Conservation (phyloP, 345 rosid genomes). For the Conringia planisiliqua region DNA sequence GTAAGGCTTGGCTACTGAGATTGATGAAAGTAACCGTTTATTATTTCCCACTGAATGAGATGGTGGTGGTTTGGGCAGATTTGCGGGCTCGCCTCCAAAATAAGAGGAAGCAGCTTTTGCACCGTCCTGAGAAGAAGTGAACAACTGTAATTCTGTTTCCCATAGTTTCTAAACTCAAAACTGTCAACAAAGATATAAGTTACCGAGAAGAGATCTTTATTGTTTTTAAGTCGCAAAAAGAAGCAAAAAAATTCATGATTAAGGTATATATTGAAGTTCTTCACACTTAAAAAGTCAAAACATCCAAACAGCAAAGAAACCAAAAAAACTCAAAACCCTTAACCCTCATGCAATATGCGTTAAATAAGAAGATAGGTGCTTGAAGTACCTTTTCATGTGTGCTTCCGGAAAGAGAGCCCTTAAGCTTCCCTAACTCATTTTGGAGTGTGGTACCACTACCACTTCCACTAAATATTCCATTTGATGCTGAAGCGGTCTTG, state of each 20-base stretch:
- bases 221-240: background rate
- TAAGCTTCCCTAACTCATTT: conserved; percentile 32
- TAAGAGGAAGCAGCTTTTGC: conserved; percentile 30
- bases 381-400: conserved; percentile 42
- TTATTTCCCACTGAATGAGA: conserved; percentile 39
- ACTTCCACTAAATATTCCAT: conserved; percentile 19
- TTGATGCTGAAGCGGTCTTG: conserved; percentile 34
- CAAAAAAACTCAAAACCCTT: background rate
- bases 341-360: background rate
- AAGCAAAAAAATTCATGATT: background rate
- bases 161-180: background rate
- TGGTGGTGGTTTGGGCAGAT: conserved; percentile 48
- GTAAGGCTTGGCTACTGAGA: conserved; percentile 51
- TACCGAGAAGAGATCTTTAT: background rate
- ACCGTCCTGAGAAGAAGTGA: conserved; percentile 40
- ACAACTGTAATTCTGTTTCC: conserved; percentile 14
- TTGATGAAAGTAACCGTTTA: conserved; percentile 56
- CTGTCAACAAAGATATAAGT: background rate
- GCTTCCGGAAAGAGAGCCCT: conserved; percentile 32
- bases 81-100: conserved; percentile 27
- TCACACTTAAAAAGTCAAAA: background rate
- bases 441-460: conserved; percentile 33
- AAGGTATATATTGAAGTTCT: background rate
- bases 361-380: background rate
- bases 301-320: background rate